A percentile compares a stretch with the other conserved stretches of the same genome.
These are phyloP conservation scores for Neophaeococcomyces aloes DNA, from an alignment of 2,329 filamentous ascomycete genomes.

Conservation along the genomic window DNA sequence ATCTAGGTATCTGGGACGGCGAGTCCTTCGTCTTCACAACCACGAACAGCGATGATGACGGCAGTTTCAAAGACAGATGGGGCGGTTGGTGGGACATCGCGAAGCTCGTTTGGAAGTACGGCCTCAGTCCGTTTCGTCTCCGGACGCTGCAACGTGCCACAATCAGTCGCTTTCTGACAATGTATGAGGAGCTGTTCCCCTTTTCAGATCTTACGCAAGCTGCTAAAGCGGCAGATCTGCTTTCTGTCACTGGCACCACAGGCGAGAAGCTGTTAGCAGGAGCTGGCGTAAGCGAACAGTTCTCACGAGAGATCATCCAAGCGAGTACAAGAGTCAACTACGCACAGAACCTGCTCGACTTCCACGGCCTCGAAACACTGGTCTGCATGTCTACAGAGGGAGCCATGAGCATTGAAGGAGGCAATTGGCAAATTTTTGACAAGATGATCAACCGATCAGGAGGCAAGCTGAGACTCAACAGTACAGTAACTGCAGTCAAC, in stretches of 20 bases:
- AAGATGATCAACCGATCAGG: conserved; percentile 59
- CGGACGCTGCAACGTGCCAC: conserved; percentile 61
- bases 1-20: conserved; percentile 79
- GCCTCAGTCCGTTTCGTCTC: conserved; percentile 63
- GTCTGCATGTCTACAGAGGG: conserved; percentile 84
- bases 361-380: conserved; percentile 85
- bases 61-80: conserved; percentile 10
- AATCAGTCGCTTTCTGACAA: conserved; percentile 60
- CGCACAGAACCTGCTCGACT: conserved; percentile 72
- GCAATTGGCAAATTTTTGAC: conserved; percentile 94
- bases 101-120: conserved; percentile 78
- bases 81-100: conserved; percentile 65
- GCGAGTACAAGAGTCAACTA: conserved; percentile 91
- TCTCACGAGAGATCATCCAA: conserved; percentile 74
- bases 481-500: conserved; percentile 53
- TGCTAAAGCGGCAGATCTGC: conserved; percentile 56
- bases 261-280: conserved; percentile 61
- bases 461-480: conserved; percentile 54
- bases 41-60: conserved; percentile 41
- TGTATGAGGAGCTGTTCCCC: conserved; percentile 76
- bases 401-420: conserved; percentile 65
- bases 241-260: conserved; percentile 56
- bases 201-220: conserved; percentile 65
- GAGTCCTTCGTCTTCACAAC: conserved; percentile 59
- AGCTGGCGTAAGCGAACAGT: conserved; percentile 57